phyloP scores from a whole-genome alignment of 805 yeast species.

The Kodamaea fukazawae region DNA sequence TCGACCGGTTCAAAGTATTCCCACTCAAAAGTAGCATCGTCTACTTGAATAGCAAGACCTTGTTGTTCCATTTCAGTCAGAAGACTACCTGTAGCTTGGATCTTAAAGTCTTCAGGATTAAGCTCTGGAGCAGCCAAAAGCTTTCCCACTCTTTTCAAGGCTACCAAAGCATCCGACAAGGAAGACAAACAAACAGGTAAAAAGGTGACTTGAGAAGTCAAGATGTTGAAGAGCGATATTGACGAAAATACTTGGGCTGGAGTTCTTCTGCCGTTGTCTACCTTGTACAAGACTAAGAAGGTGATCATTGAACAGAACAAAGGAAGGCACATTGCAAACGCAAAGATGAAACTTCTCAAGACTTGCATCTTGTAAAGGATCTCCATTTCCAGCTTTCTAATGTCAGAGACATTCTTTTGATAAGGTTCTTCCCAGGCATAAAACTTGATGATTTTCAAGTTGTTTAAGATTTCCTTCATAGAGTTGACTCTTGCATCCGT shows the following conservation, averaged over 20 bases:
- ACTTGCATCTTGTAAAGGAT: constrained; percentile 62
- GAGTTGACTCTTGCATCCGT: constrained; percentile 77
- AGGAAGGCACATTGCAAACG: constrained; percentile 69
- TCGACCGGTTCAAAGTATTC: constrained; percentile 30
- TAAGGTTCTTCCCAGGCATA: constrained; percentile 93
- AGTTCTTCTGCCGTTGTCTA: constrained; percentile 30
- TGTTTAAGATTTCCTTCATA: constrained; percentile 74
- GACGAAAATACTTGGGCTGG: constrained; percentile 72
- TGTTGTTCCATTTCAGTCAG: constrained; percentile 23
- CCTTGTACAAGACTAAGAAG: constrained; percentile 38
- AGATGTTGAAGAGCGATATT: constrained; percentile 60
- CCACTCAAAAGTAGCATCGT: constrained; percentile 67
- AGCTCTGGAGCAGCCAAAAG: constrained; percentile 46
- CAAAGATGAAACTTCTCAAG: constrained; percentile 57
- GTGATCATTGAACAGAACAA: constrained; percentile 66
- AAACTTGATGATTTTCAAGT: constrained; percentile 78
- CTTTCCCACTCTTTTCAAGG: constrained; percentile 54
- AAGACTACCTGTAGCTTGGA: constrained; percentile 24
- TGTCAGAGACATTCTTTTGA: constrained; percentile 48
- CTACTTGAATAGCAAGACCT: constrained; percentile 46
- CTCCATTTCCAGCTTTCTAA: constrained; percentile 61
- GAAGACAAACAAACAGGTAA: constrained; percentile 70
- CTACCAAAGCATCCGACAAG: constrained; percentile 64
- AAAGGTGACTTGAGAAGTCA: constrained; percentile 62
- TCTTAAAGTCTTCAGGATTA: constrained; percentile 30